These are phyloP conservation scores for Euphorbia schlechtendalii DNA, from an alignment of 441 rosid genomes.

Conservation along the genomic window DNA sequence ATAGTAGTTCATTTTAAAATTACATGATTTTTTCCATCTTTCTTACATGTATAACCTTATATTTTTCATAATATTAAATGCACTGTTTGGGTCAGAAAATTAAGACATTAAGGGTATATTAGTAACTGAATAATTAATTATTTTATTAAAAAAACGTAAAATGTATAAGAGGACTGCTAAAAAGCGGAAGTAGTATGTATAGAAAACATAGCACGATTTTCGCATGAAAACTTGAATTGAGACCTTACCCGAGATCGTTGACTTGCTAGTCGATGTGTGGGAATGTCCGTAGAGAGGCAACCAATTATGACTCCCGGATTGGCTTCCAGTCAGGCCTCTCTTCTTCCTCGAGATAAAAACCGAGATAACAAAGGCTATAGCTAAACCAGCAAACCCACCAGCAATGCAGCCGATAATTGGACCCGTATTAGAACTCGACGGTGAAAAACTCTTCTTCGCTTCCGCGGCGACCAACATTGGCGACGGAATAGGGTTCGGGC, in stretches of 20 bases:
- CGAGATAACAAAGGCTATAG: slow-evolving; percentile 33
- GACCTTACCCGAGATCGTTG: slow-evolving; percentile 47
- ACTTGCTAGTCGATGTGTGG: slow-evolving; percentile 40
- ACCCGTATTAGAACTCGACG: slow-evolving; percentile 30
- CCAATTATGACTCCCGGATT: slow-evolving; percentile 43
- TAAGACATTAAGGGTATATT: too few relatives aligned
- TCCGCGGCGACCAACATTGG: slow-evolving; percentile 30
- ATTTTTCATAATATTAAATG: too few relatives aligned
- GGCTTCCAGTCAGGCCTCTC: slow-evolving; percentile 36
- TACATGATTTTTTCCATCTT: too few relatives aligned
- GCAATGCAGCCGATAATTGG: slow-evolving; percentile 46
- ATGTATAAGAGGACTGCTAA: too few relatives aligned
- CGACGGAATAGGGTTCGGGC: slow-evolving; percentile 58
- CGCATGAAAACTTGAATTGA: neutral
- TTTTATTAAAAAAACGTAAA: too few relatives aligned
- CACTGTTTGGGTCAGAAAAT: too few relatives aligned
- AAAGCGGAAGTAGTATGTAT: too few relatives aligned
- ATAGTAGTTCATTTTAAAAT: too few relatives aligned
- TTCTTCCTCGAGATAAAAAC: slow-evolving; percentile 33
- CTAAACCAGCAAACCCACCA: slow-evolving; percentile 45
- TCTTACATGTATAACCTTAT: too few relatives aligned
- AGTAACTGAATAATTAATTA: too few relatives aligned
- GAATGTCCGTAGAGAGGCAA: slow-evolving; percentile 77
- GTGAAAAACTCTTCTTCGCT: slow-evolving; percentile 26
- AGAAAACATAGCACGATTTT: too few relatives aligned